Percentiles rank a stretch among this genome's conserved stretches.
phyloP scores from a whole-genome alignment of 2,329 filamentous ascomycete genomes.

The Neocucurbitaria cava region DNA sequence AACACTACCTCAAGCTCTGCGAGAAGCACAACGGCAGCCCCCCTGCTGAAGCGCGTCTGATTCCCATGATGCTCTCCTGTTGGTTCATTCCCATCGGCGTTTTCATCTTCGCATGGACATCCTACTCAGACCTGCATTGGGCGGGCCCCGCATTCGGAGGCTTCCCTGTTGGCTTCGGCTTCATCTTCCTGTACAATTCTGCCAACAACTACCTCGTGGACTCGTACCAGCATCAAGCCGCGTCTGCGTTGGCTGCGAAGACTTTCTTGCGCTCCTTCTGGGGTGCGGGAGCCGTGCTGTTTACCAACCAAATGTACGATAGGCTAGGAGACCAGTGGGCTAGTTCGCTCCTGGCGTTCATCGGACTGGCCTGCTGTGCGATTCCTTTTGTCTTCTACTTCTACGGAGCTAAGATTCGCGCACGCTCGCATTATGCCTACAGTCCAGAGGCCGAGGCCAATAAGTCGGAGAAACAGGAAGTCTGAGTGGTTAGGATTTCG shows the following conservation, averaged over 20 bases:
- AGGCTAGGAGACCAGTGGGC: slow-evolving; percentile 80
- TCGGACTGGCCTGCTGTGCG: slow-evolving; percentile 77
- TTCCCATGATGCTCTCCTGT: slow-evolving; percentile 70
- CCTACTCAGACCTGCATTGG: slow-evolving; percentile 71
- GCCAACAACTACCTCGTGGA: slow-evolving; percentile 63
- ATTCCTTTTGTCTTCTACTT: slow-evolving; percentile 86
- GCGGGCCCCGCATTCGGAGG: slow-evolving; percentile 75
- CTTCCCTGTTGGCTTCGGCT: slow-evolving; percentile 72
- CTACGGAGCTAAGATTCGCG: slow-evolving; percentile 75
- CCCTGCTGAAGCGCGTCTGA: slow-evolving; percentile 77
- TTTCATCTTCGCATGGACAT: slow-evolving; percentile 74
- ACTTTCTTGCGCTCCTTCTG: slow-evolving; percentile 81
- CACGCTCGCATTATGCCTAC: slow-evolving; percentile 76
- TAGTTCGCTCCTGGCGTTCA: slow-evolving; percentile 72
- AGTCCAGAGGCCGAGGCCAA: slow-evolving; percentile 59
- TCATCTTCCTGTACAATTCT: slow-evolving; percentile 84
- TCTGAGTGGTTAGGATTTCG: slow-evolving; percentile 6
- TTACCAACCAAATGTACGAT: slow-evolving; percentile 76
- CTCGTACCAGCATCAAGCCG: slow-evolving; percentile 75
- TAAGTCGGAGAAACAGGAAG: slow-evolving; percentile 24
- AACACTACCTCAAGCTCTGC: slow-evolving; percentile 74
- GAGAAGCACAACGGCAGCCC: slow-evolving; percentile 72
- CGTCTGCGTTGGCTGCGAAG: slow-evolving; percentile 81
- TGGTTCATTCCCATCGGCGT: slow-evolving; percentile 70
- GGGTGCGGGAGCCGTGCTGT: slow-evolving; percentile 79